Evolutionary conservation across 495 filamentous ascomycete genomes (phyloP).

Genomic region (Rusavskia elegans): DNA sequence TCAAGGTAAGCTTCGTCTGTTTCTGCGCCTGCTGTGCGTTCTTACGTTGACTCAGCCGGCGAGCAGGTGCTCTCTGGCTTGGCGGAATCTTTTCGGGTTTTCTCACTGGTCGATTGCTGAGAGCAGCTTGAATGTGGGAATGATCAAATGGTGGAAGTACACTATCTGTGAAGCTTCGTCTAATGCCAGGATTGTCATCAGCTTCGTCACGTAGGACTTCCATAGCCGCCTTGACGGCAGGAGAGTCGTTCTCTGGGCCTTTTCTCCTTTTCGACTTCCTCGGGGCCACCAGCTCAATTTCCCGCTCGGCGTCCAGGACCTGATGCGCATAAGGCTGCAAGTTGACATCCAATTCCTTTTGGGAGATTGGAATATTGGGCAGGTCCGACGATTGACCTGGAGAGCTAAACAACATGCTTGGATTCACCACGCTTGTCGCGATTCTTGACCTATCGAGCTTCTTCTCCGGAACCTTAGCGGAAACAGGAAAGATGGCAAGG

Average conservation of each 20-base stretch:
- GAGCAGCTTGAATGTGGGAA: constrained; percentile 2
- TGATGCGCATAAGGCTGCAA: constrained; percentile 45
- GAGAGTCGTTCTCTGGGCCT: constrained; percentile 11
- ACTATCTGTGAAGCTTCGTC: constrained; percentile 40
- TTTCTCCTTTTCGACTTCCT: constrained; percentile 13
- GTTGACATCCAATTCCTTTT: constrained; percentile 19
- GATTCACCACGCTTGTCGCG: constrained; percentile 21
- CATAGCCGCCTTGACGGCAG: constrained; percentile 25
- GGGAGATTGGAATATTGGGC: constrained; percentile 20
- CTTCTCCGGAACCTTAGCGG: constrained; percentile 2
- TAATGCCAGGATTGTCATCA: constrained; percentile 34
- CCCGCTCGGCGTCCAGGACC: constrained; percentile 36
- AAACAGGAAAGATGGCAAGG: background rate
- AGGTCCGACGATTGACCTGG: constrained; percentile 29
- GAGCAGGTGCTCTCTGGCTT: background rate
- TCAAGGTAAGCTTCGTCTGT: constrained; percentile 46
- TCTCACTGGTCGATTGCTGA: background rate
- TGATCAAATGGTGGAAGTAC: constrained; percentile 14
- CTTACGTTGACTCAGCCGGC: background rate
- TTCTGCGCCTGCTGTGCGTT: constrained; percentile 14
- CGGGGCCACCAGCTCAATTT: constrained; percentile 29
- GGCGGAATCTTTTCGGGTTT: background rate
- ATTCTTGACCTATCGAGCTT: background rate
- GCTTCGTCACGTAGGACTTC: constrained; percentile 12
- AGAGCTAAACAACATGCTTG: constrained; percentile 40